Evolutionary conservation across 179 eudicot genomes (phyloP).

Genomic region (Beta macrorhiza): DNA sequence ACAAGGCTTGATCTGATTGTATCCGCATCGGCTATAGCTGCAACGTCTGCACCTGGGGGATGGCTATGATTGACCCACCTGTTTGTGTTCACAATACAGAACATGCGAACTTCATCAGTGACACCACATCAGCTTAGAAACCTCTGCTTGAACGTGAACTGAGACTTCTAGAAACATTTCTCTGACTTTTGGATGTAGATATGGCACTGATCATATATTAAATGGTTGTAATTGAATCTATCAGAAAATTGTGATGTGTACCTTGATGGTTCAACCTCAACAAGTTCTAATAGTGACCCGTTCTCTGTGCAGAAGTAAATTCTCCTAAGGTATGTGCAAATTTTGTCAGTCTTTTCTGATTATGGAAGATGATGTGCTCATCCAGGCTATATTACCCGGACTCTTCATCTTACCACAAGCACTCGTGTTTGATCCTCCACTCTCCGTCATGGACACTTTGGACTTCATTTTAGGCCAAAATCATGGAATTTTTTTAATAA

Average conservation of each 20-base stretch:
- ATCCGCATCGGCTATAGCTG: constrained; percentile 75
- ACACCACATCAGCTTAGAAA: background rate
- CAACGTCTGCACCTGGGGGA: constrained; percentile 89
- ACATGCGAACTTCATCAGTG: constrained; percentile 3
- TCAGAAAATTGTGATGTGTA: constrained; percentile 24
- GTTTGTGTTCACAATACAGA: constrained; percentile 7
- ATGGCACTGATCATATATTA: constrained; percentile 5
- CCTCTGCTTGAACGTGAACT: background rate
- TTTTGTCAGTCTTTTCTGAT: constrained; percentile 34
- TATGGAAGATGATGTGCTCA: constrained; percentile 17
- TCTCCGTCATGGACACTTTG: too few species aligned
- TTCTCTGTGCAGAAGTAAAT: constrained; percentile 71
- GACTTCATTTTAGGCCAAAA: too few species aligned
- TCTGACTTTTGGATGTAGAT: background rate
- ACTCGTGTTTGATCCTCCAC: too few species aligned
- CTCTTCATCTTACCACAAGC: too few species aligned
- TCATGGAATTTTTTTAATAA: too few species aligned
- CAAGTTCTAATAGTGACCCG: constrained; percentile 66
- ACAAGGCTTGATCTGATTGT: constrained; percentile 51
- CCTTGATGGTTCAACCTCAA: constrained; percentile 65
- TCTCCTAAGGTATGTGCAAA: constrained; percentile 51
- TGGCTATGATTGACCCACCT: constrained; percentile 78
- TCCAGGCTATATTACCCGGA: too few species aligned
- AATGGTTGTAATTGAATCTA: background rate
- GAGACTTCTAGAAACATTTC: background rate